phyloP scores from a whole-genome alignment of 2,329 filamentous ascomycete species.

The Leptographium wingfieldii region DNA sequence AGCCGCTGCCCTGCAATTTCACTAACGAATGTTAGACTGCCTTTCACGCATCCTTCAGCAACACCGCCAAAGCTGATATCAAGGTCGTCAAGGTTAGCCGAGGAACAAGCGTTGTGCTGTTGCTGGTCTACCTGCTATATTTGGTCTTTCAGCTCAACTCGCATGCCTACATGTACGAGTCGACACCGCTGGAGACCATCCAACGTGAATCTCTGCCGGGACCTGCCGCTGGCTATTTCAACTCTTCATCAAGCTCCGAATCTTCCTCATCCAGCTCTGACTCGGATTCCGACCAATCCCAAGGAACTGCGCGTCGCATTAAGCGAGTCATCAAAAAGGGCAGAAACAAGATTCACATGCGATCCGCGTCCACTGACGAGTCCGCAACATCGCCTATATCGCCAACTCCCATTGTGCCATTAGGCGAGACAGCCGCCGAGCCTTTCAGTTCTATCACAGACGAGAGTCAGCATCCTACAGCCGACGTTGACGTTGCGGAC shows the following conservation, averaged over 20 bases:
- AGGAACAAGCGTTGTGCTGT: constrained; percentile 61
- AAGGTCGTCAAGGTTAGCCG: constrained; percentile 62
- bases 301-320: constrained; percentile 45
- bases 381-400: constrained; percentile 23
- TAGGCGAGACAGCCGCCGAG: neutral
- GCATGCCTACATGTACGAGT: constrained; percentile 54
- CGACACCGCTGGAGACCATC: constrained; percentile 56
- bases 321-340: constrained; percentile 48
- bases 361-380: constrained; percentile 28
- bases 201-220: constrained; percentile 51
- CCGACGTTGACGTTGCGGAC: constrained; percentile 7
- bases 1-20: neutral
- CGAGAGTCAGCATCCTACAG: neutral
- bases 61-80: constrained; percentile 39
- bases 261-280: constrained; percentile 46
- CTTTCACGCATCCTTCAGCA: constrained; percentile 59
- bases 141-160: constrained; percentile 66
- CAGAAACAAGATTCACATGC: constrained; percentile 43
- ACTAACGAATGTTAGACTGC: constrained; percentile 21
- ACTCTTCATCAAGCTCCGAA: constrained; percentile 31
- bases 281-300: constrained; percentile 30
- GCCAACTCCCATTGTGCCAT: neutral
- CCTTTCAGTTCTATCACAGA: neutral
- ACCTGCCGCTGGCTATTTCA: constrained; percentile 52
- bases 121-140: constrained; percentile 61